phyloP scores from a whole-genome alignment of 2,329 filamentous ascomycete genomes.

The Penicillium sp. region DNA sequence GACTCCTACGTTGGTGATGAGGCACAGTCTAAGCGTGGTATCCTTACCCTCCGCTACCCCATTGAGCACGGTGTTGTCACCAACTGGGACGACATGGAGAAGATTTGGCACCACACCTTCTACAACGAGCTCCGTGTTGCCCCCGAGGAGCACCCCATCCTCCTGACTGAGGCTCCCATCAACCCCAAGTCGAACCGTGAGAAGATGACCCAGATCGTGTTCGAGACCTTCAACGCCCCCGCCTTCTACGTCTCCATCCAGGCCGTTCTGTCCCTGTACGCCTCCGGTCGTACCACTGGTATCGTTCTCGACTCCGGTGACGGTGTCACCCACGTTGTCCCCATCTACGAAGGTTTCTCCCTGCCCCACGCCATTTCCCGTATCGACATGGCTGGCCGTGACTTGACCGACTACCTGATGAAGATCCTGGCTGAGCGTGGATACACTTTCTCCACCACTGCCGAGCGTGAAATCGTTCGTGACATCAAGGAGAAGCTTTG shows the following conservation, averaged over 20 bases:
- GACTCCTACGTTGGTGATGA: slow-evolving; percentile 99
- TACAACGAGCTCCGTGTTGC: slow-evolving; percentile 99
- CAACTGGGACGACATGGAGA: slow-evolving; percentile 99
- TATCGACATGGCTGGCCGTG: slow-evolving; percentile 99
- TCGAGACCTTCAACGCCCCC: slow-evolving; percentile 99
- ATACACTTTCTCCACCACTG: slow-evolving; percentile 99
- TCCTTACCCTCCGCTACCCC: slow-evolving; percentile 97
- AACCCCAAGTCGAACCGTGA: slow-evolving; percentile 99
- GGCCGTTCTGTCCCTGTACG: slow-evolving; percentile 98
- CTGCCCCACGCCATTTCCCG: slow-evolving; percentile 99
- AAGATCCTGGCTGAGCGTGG: slow-evolving; percentile 99
- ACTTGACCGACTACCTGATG: slow-evolving; percentile 99
- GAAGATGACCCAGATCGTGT: slow-evolving; percentile 99
- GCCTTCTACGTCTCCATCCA: slow-evolving; percentile 99
- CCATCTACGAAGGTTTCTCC: slow-evolving; percentile 99
- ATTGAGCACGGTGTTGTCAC: slow-evolving; percentile 99
- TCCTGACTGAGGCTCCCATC: slow-evolving; percentile 98
- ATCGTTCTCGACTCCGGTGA: slow-evolving; percentile 99
- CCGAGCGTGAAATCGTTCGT: slow-evolving; percentile 99
- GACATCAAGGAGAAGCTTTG: slow-evolving; percentile 99
- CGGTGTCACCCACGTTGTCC: slow-evolving; percentile 99
- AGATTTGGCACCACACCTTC: slow-evolving; percentile 99
- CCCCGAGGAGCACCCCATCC: slow-evolving; percentile 98
- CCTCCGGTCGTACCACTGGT: slow-evolving; percentile 99
- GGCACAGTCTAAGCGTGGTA: slow-evolving; percentile 99